Evolutionary conservation across 768 basidiomycete species (phyloP).

Genomic region (Auricularia sp.): DNA sequence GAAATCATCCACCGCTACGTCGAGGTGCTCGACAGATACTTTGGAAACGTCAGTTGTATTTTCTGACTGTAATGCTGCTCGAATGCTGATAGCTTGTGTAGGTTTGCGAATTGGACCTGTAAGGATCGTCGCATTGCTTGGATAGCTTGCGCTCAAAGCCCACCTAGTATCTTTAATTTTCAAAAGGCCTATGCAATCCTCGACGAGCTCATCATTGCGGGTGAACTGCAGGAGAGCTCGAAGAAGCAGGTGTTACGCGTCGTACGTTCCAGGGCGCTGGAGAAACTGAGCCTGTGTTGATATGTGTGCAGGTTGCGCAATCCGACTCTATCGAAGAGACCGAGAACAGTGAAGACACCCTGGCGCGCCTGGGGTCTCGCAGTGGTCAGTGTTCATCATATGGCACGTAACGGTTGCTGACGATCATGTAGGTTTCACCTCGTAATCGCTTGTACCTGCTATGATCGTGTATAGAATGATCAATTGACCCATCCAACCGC

Average conservation of each 20-base stretch:
- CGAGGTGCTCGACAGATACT: conserved; percentile 70
- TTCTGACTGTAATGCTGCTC: conserved; percentile 2
- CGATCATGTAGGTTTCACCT: not conserved
- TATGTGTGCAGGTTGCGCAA: conserved; percentile 60
- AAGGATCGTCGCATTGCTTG: conserved; percentile 18
- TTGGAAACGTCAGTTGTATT: conserved; percentile 65
- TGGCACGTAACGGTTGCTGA: not conserved
- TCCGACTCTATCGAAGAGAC: conserved; percentile 79
- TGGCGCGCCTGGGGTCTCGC: conserved; percentile 66
- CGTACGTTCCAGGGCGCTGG: conserved; percentile 23
- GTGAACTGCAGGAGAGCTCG: conserved; percentile 89
- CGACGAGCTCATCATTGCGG: conserved; percentile 88
- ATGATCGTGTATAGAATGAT: too few relatives aligned
- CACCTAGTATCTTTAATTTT: conserved; percentile 86
- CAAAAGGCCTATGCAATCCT: conserved; percentile 93
- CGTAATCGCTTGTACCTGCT: not conserved
- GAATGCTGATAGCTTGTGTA: conserved; percentile 17
- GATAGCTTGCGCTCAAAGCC: not conserved
- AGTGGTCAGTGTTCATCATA: not conserved
- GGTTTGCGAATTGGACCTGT: conserved; percentile 93
- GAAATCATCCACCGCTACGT: conserved; percentile 94
- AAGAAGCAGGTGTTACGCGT: conserved; percentile 60
- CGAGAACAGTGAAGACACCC: conserved; percentile 72
- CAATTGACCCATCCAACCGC: too few relatives aligned
- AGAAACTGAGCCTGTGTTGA: not conserved